Evolutionary conservation across 192 early-diverging fungal species (phyloP).

Genomic region (Coemansia sp.): DNA sequence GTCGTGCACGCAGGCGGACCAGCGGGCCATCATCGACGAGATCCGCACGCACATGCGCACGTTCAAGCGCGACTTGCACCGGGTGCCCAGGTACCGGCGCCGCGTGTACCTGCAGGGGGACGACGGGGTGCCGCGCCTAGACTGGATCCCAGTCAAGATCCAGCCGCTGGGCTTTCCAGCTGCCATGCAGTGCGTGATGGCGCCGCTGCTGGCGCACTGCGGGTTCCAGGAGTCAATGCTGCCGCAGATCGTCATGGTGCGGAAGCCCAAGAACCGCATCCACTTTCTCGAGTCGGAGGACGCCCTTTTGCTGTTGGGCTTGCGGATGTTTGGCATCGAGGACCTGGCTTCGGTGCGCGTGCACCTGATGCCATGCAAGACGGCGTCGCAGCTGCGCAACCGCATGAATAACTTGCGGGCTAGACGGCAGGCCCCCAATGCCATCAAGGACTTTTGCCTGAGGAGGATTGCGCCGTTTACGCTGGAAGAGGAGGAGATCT

Average conservation of each 20-base stretch:
- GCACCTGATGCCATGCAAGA: constrained; percentile 55
- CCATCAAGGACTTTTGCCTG: constrained; percentile 52
- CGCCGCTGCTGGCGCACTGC: constrained; percentile 23
- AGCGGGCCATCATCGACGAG: constrained; percentile 27
- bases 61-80: constrained; percentile 49
- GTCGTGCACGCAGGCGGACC: constrained; percentile 22
- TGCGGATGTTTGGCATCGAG: constrained; percentile 54
- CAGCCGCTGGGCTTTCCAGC: constrained; percentile 30
- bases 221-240: constrained; percentile 39
- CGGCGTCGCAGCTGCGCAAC: constrained; percentile 53
- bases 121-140: constrained; percentile 44
- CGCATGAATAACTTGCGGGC: constrained; percentile 51
- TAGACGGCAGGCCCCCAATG: constrained; percentile 33
- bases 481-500: constrained; percentile 53
- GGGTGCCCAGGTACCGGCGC: constrained; percentile 34
- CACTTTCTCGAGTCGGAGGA: constrained; percentile 53
- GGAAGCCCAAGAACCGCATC: constrained; percentile 55
- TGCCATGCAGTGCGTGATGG: constrained; percentile 36
- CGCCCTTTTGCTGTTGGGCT: constrained; percentile 36
- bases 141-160: constrained; percentile 42
- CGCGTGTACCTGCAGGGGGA: constrained; percentile 48
- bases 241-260: constrained; percentile 46
- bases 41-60: constrained; percentile 33
- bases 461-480: constrained; percentile 50
- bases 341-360: constrained; percentile 49